Evolutionary conservation across 208 protist genomes (phyloP), one percentile per base, ranked within the genome.

Genomic region (Acanthamoeba castellanii): DNA sequence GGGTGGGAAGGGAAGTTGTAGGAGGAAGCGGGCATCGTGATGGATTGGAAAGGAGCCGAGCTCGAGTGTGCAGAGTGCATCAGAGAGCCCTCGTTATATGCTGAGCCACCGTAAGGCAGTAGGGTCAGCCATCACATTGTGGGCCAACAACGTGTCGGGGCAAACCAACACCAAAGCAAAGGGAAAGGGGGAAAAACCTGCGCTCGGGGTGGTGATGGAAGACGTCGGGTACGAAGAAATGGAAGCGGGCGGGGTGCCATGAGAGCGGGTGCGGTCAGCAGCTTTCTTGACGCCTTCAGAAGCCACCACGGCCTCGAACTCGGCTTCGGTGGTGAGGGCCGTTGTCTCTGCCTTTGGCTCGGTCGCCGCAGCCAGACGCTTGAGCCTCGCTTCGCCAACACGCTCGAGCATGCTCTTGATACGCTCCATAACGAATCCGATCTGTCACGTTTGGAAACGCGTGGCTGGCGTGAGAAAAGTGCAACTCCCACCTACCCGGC

Each of bases 341-440:
- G 72, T 22, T 32, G 22, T 9, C 7, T 30, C 25, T 6, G 7
- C 61, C 25, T 14, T 81, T 0, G 72, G 72, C 22, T 81, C 72
- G 2, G 72, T 81, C 18, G 72, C 34, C n/a, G 72, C 13, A 20
- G 30, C n/a, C 25, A 81, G 16, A 2, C 72, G 72, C 81, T 88
- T 88, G 30, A 88, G 30, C 34, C 52, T 22, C 30, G 45, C 34
- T 27, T 88, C 52, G 50, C 14, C 81, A 16, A 88, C 81, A 3
- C 81, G 81, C 7, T 88, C 50, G 9, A 88, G 27, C 81, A 88
- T 88, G 47, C 52, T n/a, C 34, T 88, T 88, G 45, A 88, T 88
- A 14, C 52, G 81, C 81, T 88, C 81, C 52, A 59, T 16, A 2
- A 88, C 25, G 81, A 88, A 88, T 18, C 30, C 52, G 25, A 88